Base-by-base conservation (phyloP, 805 yeast genomes). In the Hanseniaspora vineae region DNA sequence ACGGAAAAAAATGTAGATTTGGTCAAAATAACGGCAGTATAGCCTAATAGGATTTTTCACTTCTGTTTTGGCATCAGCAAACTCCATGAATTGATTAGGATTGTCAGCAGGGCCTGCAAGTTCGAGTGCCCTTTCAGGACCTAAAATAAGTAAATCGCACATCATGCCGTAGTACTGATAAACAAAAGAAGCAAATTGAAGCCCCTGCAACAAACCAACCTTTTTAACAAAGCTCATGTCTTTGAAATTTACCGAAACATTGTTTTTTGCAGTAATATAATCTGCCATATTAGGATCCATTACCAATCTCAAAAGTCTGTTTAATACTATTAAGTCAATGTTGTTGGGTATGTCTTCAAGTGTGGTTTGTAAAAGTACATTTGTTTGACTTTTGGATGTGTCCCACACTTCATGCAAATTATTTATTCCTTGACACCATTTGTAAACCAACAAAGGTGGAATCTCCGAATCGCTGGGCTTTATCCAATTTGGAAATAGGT, bases 151-250 rank as follows among this genome's bases (percentile, higher is more conserved):
- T 50, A 92, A 65, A 67, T 92, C 99, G 23, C 85, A 66, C 42
- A 84, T 79, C 44, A 92, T 67, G 3, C 97, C 96, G 63, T 92
- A 92, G 63, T 79, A 89, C 62, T 92, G 99, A 57, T 76, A 79
- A 3, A 92, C 78, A 63, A 90, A 92, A 0, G 96, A 80, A 0
- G 97, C 77, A 62, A 89, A 92, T 58, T 86, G 95, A 15, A 92
- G 66, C 8, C 98, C 99, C 44, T 95, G 75, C 15, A 92, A 66
- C 49, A 92, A 64, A 18, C 99, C 99, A 59, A 79, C 79, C 55
- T 84, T 87, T 64, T 92, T 90, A 17, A 85, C 80, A 61, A 88
- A 95, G 51, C 80, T 83, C 99, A 92, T 92, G 60, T 92, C 99
- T 62, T 92, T 92, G 65, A 81, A 94, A 1, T 87, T 73, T 18